phyloP scores from a whole-genome alignment of 306 rosid species.

The Lathyrus tuberosus region DNA sequence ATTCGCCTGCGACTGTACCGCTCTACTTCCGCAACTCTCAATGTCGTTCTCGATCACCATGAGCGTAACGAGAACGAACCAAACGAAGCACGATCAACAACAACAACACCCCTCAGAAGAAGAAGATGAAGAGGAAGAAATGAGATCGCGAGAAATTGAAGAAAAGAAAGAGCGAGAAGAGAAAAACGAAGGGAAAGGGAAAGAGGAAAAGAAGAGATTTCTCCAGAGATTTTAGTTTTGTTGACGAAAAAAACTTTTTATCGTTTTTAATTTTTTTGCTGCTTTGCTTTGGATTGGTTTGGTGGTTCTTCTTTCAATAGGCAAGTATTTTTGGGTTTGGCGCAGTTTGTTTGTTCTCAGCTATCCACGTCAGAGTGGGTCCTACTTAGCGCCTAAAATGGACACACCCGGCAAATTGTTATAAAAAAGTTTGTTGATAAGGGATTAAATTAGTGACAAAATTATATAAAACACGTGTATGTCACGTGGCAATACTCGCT shows the following conservation, averaged over 20 bases:
- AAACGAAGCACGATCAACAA: conserved; percentile 13
- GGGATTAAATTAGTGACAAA: neutral
- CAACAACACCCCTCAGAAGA: conserved; percentile 10
- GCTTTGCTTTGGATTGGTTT: neutral
- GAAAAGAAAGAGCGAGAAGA: neutral
- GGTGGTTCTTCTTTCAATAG: neutral
- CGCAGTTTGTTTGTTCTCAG: conserved; percentile 45
- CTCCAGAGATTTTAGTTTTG: neutral
- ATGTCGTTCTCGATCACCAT: conserved; percentile 86
- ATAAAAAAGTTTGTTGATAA: conserved; percentile 7
- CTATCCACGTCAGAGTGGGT: conserved; percentile 50
- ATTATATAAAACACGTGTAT: neutral
- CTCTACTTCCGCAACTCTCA: conserved; percentile 93
- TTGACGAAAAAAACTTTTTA: conserved; percentile 13
- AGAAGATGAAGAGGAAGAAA: conserved; percentile 20
- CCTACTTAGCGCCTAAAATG: conserved; percentile 34
- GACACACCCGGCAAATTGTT: conserved; percentile 33
- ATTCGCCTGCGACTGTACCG: conserved; percentile 57
- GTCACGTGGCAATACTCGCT: neutral
- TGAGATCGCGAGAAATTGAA: conserved; percentile 34
- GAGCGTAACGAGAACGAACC: conserved; percentile 4
- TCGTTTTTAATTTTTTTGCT: conserved; percentile 27
- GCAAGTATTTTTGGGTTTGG: conserved; percentile 45
- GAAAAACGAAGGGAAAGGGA: neutral
- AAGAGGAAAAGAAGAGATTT: neutral